These are phyloP conservation scores for Toxoplasma gondii DNA, from an alignment of 169 alveolate species.

Conservation along the genomic window DNA sequence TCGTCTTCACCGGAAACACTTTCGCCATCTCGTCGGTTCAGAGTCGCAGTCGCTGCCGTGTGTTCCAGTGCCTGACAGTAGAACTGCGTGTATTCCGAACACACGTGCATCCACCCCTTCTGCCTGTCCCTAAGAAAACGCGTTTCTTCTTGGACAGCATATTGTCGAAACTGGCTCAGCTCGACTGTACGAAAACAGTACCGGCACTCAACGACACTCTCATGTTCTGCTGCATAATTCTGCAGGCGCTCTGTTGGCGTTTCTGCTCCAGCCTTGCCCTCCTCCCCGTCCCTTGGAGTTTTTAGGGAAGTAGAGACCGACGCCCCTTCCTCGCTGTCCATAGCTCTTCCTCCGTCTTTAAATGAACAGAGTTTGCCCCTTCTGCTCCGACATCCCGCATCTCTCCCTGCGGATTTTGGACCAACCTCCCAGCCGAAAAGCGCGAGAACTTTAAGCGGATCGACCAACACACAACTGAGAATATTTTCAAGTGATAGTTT, in stretches of 20 bases:
- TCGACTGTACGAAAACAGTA: not conserved
- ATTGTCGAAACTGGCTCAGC: not conserved
- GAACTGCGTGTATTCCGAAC: not conserved
- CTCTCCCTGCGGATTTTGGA: not conserved
- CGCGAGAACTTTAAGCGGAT: constrained; percentile 1
- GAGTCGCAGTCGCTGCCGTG: not conserved
- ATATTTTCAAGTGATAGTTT: not conserved
- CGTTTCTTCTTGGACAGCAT: not conserved
- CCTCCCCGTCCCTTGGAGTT: not conserved
- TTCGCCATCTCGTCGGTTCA: not conserved
- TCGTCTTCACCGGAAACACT: not conserved
- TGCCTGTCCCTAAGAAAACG: not conserved
- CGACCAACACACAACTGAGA: not conserved
- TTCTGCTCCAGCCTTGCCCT: not conserved
- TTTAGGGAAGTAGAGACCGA: not conserved
- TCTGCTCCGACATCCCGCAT: too few species aligned
- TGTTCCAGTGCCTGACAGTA: not conserved
- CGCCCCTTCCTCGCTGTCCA: not conserved
- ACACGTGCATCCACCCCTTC: not conserved
- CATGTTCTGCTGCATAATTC: not conserved
- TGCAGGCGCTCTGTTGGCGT: not conserved
- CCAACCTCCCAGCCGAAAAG: constrained; percentile 6
- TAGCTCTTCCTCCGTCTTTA: too few species aligned
- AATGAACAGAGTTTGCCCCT: too few species aligned
- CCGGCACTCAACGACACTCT: not conserved